These are phyloP conservation scores for Pulicaria dysenterica DNA, from an alignment of 129 eudicot genomes.

Conservation along the genomic window DNA sequence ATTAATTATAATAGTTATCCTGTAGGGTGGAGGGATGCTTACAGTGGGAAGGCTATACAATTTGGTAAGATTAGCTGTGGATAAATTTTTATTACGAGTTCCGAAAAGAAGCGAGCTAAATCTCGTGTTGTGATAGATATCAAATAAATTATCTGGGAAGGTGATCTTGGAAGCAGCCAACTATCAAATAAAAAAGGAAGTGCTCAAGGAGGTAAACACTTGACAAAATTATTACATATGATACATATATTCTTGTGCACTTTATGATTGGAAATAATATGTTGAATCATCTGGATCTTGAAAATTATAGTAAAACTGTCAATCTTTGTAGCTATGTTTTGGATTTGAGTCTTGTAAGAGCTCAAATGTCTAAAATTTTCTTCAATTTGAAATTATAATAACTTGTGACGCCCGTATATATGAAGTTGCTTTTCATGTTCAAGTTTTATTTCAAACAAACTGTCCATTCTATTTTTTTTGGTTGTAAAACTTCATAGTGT, in stretches of 20 bases:
- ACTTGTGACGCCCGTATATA: not conserved
- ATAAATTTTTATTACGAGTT: conserved; percentile 24
- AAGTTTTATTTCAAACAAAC: not conserved
- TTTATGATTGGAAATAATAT: not conserved
- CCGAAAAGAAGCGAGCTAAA: conserved; percentile 12
- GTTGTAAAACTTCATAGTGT: not conserved
- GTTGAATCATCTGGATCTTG: not conserved
- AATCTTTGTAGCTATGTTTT: not conserved
- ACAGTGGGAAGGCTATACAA: conserved; percentile 69
- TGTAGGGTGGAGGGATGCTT: conserved; percentile 84
- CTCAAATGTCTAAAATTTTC: not conserved
- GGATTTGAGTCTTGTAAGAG: conserved; percentile 1
- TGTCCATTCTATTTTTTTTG: not conserved
- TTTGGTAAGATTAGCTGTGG: conserved; percentile 47
- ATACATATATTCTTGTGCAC: not conserved
- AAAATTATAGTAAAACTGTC: not conserved
- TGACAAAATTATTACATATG: conserved; percentile 5
- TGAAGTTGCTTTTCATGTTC: conserved; percentile 11
- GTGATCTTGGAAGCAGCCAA: conserved; percentile 78
- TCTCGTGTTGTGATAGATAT: conserved; percentile 48
- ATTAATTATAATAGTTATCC: conserved; percentile 18
- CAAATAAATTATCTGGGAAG: conserved; percentile 67
- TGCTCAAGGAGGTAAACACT: conserved; percentile 63
- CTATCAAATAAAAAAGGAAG: conserved; percentile 72
- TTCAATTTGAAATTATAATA: not conserved